phyloP scores from a whole-genome alignment of 2,329 filamentous ascomycete species.

The Aspergillus sojae region DNA sequence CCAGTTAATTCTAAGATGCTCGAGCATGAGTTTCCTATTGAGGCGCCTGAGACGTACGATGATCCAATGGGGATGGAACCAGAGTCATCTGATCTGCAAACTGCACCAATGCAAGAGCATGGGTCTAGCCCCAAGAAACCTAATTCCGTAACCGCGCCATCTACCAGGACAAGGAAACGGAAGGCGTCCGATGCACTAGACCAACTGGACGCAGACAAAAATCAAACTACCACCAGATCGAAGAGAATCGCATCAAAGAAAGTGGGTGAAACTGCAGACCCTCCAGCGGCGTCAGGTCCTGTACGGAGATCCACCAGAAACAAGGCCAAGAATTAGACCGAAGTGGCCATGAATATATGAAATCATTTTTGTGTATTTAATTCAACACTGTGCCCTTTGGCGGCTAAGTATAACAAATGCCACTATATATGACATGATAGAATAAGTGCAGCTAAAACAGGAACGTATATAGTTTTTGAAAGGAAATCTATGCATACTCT shows the following conservation, averaged over 20 bases:
- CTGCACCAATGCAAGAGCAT: background rate
- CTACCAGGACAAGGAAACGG: slow-evolving; percentile 23
- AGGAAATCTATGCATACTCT: slow-evolving; percentile 61
- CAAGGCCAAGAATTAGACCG: slow-evolving; percentile 25
- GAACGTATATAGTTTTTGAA: background rate
- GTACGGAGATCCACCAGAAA: slow-evolving; percentile 34
- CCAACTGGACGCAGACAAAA: background rate
- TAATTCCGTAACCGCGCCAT: background rate
- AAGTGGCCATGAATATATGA: slow-evolving; percentile 14
- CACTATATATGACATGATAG: background rate
- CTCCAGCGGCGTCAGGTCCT: slow-evolving; percentile 20
- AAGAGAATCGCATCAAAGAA: slow-evolving; percentile 31
- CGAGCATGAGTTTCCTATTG: slow-evolving; percentile 14
- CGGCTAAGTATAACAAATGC: slow-evolving; percentile 10
- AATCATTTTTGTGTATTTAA: slow-evolving; percentile 16
- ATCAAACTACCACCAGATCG: slow-evolving; percentile 15
- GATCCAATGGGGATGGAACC: slow-evolving; percentile 5
- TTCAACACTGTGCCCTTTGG: background rate
- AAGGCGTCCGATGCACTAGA: slow-evolving; percentile 24
- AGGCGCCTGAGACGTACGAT: slow-evolving; percentile 5
- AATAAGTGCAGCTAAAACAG: background rate
- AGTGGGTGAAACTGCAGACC: slow-evolving; percentile 12
- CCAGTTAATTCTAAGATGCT: slow-evolving; percentile 12
- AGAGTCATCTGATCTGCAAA: background rate
- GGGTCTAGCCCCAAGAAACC: background rate